phyloP scores from a whole-genome alignment of 2,329 filamentous ascomycete species.

The Mycosphaerella arachidis region DNA sequence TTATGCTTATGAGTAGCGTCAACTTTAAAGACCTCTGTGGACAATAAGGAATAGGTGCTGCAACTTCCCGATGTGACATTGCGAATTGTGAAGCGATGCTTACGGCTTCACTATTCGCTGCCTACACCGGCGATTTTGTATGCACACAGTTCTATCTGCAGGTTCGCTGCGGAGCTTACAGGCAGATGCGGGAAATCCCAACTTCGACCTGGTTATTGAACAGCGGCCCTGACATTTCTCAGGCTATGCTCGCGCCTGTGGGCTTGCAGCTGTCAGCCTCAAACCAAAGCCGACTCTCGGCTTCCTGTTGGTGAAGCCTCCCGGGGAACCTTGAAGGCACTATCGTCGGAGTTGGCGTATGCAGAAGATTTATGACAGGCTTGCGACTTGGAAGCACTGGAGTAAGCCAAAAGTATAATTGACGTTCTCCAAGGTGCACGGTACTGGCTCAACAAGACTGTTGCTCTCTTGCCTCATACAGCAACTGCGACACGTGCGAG shows the following conservation, averaged over 20 bases:
- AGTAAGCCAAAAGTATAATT: constrained; percentile 5
- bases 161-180: not conserved
- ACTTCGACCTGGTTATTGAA: not conserved
- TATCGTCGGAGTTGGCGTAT: constrained; percentile 17
- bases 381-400: constrained; percentile 4
- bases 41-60: constrained; percentile 17
- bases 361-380: not conserved
- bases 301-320: constrained; percentile 2
- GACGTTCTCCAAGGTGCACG: not conserved
- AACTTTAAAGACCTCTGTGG: constrained; percentile 13
- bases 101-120: not conserved
- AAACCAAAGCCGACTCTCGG: not conserved
- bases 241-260: not conserved
- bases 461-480: constrained; percentile 2
- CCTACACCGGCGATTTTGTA: not conserved
- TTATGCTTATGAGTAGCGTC: constrained; percentile 24
- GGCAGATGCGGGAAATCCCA: not conserved
- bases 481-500: constrained; percentile 13
- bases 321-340: constrained; percentile 7
- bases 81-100: not conserved
- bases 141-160: not conserved
- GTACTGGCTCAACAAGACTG: constrained; percentile 5
- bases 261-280: not conserved
- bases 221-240: not conserved
- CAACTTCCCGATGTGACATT: constrained; percentile 21